A percentile compares a stretch with the other conserved stretches of the same genome.
Conservation (phyloP, 2,329 filamentous ascomycete genomes). For the Fusarium sulawesiense region DNA sequence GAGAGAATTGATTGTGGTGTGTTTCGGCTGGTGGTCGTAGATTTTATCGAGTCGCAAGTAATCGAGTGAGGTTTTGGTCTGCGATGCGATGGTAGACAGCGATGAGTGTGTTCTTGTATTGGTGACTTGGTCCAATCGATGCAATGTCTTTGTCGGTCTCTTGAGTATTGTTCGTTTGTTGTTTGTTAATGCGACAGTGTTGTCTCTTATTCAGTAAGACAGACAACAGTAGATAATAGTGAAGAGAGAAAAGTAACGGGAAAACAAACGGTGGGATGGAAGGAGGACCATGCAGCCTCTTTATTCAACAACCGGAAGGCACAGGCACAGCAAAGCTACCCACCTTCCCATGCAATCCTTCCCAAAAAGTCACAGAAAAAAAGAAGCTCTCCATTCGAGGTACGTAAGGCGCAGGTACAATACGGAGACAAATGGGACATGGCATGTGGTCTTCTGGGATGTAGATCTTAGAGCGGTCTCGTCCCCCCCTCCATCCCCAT, state of each 20-base stretch:
- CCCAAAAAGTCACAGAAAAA: neutral
- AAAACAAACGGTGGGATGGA: neutral
- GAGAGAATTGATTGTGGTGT: neutral
- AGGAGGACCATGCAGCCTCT: slow-evolving; percentile 3
- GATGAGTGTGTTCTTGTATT: neutral
- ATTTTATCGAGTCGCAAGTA: neutral
- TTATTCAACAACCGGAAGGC: neutral
- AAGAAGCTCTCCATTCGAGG: slow-evolving; percentile 12
- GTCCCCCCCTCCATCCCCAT: slow-evolving; percentile 29
- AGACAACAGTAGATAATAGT: neutral
- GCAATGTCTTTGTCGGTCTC: neutral
- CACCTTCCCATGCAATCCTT: neutral
- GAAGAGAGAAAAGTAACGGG: neutral
- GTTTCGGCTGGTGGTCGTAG: neutral
- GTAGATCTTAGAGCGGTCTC: slow-evolving; percentile 33
- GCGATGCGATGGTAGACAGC: neutral
- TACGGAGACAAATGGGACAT: slow-evolving; percentile 7
- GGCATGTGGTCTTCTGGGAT: slow-evolving; percentile 22
- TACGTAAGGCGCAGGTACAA: slow-evolving; percentile 7
- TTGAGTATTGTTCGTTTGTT: neutral
- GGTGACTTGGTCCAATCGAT: neutral
- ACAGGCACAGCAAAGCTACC: neutral
- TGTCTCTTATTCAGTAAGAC: neutral
- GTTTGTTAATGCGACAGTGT: neutral
- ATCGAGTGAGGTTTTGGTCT: neutral